Evolutionary conservation across 2,329 filamentous ascomycete genomes (phyloP).

Genomic region (Sarocladium strictum): DNA sequence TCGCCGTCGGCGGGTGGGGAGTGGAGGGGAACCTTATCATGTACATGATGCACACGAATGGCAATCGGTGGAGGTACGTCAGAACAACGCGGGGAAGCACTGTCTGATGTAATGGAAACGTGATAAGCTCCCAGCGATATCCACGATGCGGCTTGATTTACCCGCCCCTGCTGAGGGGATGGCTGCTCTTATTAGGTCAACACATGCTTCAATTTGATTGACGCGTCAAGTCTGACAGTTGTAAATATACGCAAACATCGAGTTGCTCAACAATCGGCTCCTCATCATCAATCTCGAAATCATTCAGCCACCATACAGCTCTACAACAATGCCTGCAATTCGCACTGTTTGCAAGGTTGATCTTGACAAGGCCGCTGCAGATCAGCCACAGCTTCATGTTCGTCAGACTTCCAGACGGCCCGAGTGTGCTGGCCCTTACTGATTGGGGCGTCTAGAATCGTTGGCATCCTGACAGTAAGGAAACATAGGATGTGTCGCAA

Average conservation of each 20-base stretch:
- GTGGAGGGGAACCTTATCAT: constrained; percentile 6
- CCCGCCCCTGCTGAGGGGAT: no score
- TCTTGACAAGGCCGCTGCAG: constrained; percentile 19
- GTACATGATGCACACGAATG: not conserved
- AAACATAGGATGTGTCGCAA: no score
- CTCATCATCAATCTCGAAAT: not conserved
- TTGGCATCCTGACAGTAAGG: constrained; percentile 84
- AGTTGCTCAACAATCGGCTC: not conserved
- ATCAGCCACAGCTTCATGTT: constrained; percentile 37
- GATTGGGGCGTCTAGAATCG: constrained; percentile 55
- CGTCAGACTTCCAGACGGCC: constrained; percentile 20
- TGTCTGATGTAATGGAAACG: constrained; percentile 3
- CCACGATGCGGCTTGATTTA: no score
- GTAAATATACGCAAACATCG: no score
- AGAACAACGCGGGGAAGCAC: constrained; percentile 3
- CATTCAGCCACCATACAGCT: not conserved
- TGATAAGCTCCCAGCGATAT: not conserved
- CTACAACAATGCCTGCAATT: constrained; percentile 35
- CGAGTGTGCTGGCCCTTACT: not conserved
- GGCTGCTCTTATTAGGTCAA: no score
- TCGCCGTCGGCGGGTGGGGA: constrained; percentile 5
- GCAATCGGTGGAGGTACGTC: not conserved
- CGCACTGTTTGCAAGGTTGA: constrained; percentile 48
- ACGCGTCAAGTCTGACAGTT: no score
- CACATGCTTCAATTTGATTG: no score